Conservation (phyloP, 2,329 filamentous ascomycete species). For the Clonostachys rosea region DNA sequence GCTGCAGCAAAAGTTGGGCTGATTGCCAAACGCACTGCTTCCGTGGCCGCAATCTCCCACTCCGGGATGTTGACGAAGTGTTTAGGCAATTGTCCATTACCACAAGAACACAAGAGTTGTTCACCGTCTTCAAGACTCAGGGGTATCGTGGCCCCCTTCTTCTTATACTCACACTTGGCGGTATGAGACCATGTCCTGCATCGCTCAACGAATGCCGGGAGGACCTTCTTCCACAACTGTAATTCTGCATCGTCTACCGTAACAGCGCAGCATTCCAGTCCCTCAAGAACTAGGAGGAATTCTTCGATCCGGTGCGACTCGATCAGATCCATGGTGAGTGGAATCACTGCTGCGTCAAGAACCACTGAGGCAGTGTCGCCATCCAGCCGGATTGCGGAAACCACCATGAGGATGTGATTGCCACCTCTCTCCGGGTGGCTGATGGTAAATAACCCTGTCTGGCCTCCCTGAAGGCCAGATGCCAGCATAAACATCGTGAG, state of each 20-base stretch:
- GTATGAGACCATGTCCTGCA: slow-evolving; percentile 42
- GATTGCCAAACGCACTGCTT: slow-evolving; percentile 51
- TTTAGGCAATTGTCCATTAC: slow-evolving; percentile 32
- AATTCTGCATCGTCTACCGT: slow-evolving; percentile 52
- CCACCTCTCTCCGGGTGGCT: slow-evolving; percentile 25
- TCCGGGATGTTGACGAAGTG: slow-evolving; percentile 32
- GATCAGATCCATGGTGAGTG: slow-evolving; percentile 29
- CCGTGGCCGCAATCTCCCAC: slow-evolving; percentile 32
- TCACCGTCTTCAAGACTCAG: slow-evolving; percentile 26
- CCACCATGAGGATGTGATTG: slow-evolving; percentile 31
- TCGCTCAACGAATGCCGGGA: slow-evolving; percentile 40
- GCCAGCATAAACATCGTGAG: slow-evolving; percentile 40
- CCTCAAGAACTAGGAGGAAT: slow-evolving; percentile 30
- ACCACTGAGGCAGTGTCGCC: slow-evolving; percentile 32
- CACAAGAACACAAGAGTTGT: slow-evolving; percentile 38
- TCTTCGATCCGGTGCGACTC: slow-evolving; percentile 20
- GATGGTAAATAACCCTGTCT: slow-evolving; percentile 38
- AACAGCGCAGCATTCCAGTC: slow-evolving; percentile 23
- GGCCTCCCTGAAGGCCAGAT: slow-evolving; percentile 36
- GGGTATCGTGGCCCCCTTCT: slow-evolving; percentile 25
- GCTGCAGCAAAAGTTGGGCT: slow-evolving; percentile 46
- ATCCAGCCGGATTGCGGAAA: slow-evolving; percentile 38
- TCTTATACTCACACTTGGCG: slow-evolving; percentile 35
- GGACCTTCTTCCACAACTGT: slow-evolving; percentile 38
- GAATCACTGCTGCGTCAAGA: slow-evolving; percentile 41